Base-by-base conservation (phyloP, 2,329 filamentous ascomycete species). In the Hymenoscyphus fraxineus region DNA sequence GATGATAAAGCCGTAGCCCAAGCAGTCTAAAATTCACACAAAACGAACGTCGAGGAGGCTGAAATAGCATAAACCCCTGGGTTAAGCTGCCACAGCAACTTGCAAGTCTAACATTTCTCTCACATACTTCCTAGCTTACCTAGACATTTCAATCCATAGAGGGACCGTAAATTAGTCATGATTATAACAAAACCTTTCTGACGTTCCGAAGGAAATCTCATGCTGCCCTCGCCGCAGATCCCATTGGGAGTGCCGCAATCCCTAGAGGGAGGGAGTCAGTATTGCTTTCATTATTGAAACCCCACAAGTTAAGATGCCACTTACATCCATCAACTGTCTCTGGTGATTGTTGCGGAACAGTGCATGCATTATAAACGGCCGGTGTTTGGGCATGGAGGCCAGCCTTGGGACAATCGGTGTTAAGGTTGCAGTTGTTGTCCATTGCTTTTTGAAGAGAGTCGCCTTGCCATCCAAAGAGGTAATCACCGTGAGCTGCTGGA, bases 401-500 rank as follows among this genome's bases (percentile, higher is more conserved):
- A 44, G 77, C 70, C 71, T 80, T 72, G 1, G 84, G 78, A 78
- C 93, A 97, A 76, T 93, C 91, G 59, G 82, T 73, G 57, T 95
- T 85, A 44, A 80, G 73, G 47, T 93, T 93, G 83, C 93, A 96
- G 15, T 81, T 84, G 59, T 92, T 77, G 68, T 74, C 80, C 74
- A 93, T 81, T 19, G 90, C 91, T 22, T 82, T 63, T 75, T 92
- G 86, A 41, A 93, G 82, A 75, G 91, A 85, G 7, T 81, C 79
- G 6, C 78, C 73, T 3, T 92, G 83, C 91, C 91, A 95, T 51
- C 90, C 91, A 72, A 83, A 87, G 71, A 92, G 86, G 77, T 93
- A 93, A 74, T 95, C 91, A 58, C 83, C 91, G 74, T 94, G 85
- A 80, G 92, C 91, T 56, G 90, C 88, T 69, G 81, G 89, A 57